Conservation (phyloP, 805 yeast genomes). For the Candida palmyrensis region DNA sequence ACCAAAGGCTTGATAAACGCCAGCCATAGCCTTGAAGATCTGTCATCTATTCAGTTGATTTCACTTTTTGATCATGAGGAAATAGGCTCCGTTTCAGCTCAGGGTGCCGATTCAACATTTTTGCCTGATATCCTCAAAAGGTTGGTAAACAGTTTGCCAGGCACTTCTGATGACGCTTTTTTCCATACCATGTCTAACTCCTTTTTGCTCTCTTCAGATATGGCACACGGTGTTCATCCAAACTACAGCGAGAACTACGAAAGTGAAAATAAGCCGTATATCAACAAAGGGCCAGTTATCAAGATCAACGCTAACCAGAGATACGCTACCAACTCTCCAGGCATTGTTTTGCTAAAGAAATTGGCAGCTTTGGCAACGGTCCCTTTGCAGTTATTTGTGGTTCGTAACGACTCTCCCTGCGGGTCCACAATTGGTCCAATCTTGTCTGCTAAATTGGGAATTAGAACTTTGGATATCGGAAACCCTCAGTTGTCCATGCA, state of each 20-base stretch:
- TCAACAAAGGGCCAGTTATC: slow-evolving; percentile 89
- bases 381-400: slow-evolving; percentile 93
- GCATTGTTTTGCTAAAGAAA: slow-evolving; percentile 70
- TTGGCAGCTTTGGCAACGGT: slow-evolving; percentile 62
- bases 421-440: slow-evolving; percentile 97
- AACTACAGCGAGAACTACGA: slow-evolving; percentile 79
- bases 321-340: slow-evolving; percentile 90
- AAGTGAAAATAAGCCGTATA: slow-evolving; percentile 66
- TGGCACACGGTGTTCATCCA: slow-evolving; percentile 97
- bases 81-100: slow-evolving; percentile 88
- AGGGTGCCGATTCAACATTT: slow-evolving; percentile 94
- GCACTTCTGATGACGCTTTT: slow-evolving; percentile 28
- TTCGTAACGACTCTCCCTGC: slow-evolving; percentile 87
- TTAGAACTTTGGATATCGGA: slow-evolving; percentile 84
- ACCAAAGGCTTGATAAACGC: slow-evolving; percentile 63
- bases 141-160: slow-evolving; percentile 27
- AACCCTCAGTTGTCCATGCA: slow-evolving; percentile 94
- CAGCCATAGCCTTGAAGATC: slow-evolving; percentile 37
- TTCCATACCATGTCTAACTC: slow-evolving; percentile 67
- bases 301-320: slow-evolving; percentile 94
- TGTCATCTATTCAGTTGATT: slow-evolving; percentile 62
- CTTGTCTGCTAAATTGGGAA: slow-evolving; percentile 79
- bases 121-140: slow-evolving; percentile 74
- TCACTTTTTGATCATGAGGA: slow-evolving; percentile 96
- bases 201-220: slow-evolving; percentile 86